Evolutionary conservation across 129 eudicot genomes (phyloP).

Genomic region (Flaveria brownii): DNA sequence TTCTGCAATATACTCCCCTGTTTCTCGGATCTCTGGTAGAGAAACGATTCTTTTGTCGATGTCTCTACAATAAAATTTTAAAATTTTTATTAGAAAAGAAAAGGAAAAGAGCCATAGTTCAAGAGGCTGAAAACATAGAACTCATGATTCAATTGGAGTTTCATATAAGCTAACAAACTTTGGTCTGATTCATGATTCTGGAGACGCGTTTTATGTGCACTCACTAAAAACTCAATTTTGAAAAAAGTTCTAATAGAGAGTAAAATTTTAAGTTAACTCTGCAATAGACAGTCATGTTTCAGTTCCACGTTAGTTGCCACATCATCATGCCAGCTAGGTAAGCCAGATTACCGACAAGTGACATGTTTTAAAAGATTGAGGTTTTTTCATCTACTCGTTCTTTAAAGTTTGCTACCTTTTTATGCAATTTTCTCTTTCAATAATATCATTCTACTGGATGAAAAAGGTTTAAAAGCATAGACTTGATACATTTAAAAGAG

Average conservation of each 20-base stretch:
- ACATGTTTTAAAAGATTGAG: not conserved
- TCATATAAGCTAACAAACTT: not conserved
- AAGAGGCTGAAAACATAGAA: constrained; percentile 15
- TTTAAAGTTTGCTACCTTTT: not conserved
- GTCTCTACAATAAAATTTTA: constrained; percentile 55
- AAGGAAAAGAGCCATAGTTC: not conserved
- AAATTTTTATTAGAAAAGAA: not conserved
- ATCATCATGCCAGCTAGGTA: not conserved
- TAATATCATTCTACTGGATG: not conserved
- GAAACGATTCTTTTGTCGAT: constrained; percentile 84
- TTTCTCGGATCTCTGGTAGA: constrained; percentile 93
- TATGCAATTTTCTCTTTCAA: not conserved
- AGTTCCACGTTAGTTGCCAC: not conserved
- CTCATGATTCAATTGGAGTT: not conserved
- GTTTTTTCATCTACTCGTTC: not conserved
- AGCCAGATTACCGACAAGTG: not conserved
- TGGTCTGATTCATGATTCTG: not conserved
- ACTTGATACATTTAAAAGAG: not conserved
- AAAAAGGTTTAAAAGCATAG: not conserved
- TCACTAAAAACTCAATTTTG: not conserved
- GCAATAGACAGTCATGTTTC: not conserved
- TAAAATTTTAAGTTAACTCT: not conserved
- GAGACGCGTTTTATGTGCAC: not conserved
- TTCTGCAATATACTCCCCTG: constrained; percentile 90
- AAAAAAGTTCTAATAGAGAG: not conserved